Percentiles rank a stretch among this genome's conserved stretches.
Conservation (phyloP, 140 eudicot genomes). For the Ambrosia hybrid region DNA sequence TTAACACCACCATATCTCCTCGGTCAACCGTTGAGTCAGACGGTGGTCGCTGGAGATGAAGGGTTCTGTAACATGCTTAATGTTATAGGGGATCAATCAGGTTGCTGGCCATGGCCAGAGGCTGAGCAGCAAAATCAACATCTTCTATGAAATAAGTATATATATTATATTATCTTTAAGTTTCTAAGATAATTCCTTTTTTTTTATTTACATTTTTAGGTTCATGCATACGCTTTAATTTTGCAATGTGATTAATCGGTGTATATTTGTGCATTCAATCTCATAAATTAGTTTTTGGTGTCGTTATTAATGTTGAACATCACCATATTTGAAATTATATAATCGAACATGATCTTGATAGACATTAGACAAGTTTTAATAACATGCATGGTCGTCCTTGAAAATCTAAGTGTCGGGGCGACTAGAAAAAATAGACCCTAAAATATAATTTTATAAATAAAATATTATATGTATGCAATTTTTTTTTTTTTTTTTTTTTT, state of each 20-base stretch:
- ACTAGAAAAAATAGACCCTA: too few relatives aligned
- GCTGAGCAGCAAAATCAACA: conserved; percentile 36
- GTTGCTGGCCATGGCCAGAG: conserved; percentile 66
- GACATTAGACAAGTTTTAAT: too few relatives aligned
- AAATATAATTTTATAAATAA: too few relatives aligned
- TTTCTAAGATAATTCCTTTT: background rate
- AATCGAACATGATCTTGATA: too few relatives aligned
- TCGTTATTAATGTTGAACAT: background rate
- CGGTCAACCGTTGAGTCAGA: conserved; percentile 37
- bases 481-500: too few relatives aligned
- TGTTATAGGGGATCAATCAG: conserved; percentile 57
- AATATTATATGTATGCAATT: too few relatives aligned
- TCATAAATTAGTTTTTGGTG: background rate
- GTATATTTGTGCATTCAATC: conserved; percentile 30
- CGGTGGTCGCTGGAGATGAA: conserved; percentile 42
- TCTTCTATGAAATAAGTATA: conserved; percentile 7
- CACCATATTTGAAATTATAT: too few relatives aligned
- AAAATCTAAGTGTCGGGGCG: too few relatives aligned
- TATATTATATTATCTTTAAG: background rate
- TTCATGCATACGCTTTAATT: conserved; percentile 17
- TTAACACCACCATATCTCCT: conserved; percentile 43
- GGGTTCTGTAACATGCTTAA: conserved; percentile 59
- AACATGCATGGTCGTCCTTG: too few relatives aligned
- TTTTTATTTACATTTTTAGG: conserved; percentile 21
- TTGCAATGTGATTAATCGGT: conserved; percentile 21